These are phyloP conservation scores for Coniochaeta sp. DNA, from an alignment of 2,329 filamentous ascomycete genomes.

Conservation along the genomic window DNA sequence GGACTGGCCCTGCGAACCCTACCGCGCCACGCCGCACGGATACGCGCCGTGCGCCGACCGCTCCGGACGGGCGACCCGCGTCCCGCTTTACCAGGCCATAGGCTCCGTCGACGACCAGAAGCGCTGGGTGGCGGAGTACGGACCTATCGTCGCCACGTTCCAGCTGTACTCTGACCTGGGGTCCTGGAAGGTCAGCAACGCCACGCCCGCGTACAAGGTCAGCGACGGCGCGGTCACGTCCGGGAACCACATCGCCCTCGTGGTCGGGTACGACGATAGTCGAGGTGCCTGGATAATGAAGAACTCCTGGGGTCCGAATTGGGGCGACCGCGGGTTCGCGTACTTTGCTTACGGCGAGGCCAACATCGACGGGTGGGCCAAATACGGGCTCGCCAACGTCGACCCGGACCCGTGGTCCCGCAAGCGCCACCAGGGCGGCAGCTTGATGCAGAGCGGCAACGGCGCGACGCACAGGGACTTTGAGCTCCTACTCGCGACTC, in stretches of 20 bases:
- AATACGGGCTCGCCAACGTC: constrained; percentile 12
- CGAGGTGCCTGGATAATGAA: constrained; percentile 14
- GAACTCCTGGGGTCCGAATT: constrained; percentile 12
- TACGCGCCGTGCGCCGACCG: constrained; percentile 9
- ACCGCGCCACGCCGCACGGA: constrained; percentile 6
- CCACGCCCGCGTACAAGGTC: constrained; percentile 5
- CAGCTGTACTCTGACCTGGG: constrained; percentile 9
- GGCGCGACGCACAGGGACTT: constrained; percentile 12
- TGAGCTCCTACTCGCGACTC: constrained; percentile 8
- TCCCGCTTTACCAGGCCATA: constrained; percentile 8
- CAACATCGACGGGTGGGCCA: constrained; percentile 13
- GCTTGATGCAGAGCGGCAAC: constrained; percentile 12
- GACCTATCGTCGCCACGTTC: constrained; percentile 12
- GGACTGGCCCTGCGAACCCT: constrained; percentile 13
- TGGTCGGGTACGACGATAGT: constrained; percentile 12
- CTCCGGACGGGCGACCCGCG: constrained; percentile 9
- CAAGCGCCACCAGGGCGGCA: constrained; percentile 11
- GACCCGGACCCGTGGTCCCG: constrained; percentile 13
- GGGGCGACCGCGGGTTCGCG: constrained; percentile 12
- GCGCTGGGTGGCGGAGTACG: constrained; percentile 12
- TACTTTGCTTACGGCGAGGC: constrained; percentile 12
- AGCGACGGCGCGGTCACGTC: constrained; percentile 4
- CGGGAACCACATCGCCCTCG: constrained; percentile 11
- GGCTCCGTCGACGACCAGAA: constrained; percentile 13
- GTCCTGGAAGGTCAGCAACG: constrained; percentile 6